These are phyloP conservation scores for Pythium phragmitis DNA, from an alignment of 352 stramenopile species.

Conservation along the genomic window DNA sequence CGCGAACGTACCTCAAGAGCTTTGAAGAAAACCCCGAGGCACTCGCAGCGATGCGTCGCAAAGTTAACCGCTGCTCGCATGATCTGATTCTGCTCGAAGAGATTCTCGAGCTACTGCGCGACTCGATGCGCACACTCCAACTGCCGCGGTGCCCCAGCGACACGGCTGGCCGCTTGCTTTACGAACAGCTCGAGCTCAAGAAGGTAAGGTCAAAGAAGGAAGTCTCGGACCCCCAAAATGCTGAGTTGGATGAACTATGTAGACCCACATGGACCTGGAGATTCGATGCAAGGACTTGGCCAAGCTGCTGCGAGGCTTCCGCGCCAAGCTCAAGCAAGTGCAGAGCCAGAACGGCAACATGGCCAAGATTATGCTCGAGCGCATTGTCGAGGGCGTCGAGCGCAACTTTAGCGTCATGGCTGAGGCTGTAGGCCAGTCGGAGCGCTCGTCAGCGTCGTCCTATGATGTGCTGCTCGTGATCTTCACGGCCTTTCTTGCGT, in stretches of 20 bases:
- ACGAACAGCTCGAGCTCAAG: constrained; percentile 92
- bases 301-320: constrained; percentile 90
- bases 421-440: constrained; percentile 54
- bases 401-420: constrained; percentile 62
- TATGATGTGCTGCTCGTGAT: constrained; percentile 91
- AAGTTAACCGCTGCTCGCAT: constrained; percentile 91
- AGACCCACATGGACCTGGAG: constrained; percentile 80
- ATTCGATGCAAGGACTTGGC: constrained; percentile 92
- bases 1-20: constrained; percentile 90
- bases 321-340: constrained; percentile 89
- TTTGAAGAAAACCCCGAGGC: constrained; percentile 91
- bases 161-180: constrained; percentile 84
- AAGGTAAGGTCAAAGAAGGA: constrained; percentile 40
- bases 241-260: not conserved
- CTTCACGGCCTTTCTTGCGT: constrained; percentile 91
- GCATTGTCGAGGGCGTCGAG: constrained; percentile 57
- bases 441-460: constrained; percentile 62
- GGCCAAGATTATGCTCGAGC: constrained; percentile 70
- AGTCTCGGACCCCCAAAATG: not conserved
- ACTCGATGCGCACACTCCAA: constrained; percentile 91
- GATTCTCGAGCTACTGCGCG: constrained; percentile 93
- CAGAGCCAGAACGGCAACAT: constrained; percentile 78
- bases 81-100: constrained; percentile 96
- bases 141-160: constrained; percentile 91
- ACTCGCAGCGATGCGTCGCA: constrained; percentile 86